phyloP scores from a whole-genome alignment of 2,329 filamentous ascomycete genomes.

The Nemania sp. region DNA sequence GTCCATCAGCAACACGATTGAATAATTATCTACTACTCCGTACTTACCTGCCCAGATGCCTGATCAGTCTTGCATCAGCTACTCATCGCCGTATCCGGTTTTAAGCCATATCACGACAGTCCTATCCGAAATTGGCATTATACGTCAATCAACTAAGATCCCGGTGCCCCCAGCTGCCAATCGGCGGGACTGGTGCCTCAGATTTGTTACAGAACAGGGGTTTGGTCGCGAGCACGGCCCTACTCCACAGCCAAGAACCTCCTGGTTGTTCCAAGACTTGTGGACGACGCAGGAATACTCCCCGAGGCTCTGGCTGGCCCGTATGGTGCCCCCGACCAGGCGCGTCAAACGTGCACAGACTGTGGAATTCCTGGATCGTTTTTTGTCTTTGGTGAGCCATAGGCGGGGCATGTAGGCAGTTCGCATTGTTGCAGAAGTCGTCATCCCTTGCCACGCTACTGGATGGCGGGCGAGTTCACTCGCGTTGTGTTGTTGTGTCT shows the following conservation, averaged over 20 bases:
- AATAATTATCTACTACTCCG: neutral
- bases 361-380: too few species aligned
- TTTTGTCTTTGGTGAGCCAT: neutral
- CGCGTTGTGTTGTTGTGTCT: constrained; percentile 11
- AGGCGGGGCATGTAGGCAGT: neutral
- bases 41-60: too few species aligned
- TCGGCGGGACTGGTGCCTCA: constrained; percentile 32
- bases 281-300: constrained; percentile 7
- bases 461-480: constrained; percentile 10
- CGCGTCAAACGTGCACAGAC: constrained; percentile 6
- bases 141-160: constrained; percentile 1
- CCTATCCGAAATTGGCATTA: constrained; percentile 3
- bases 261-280: constrained; percentile 18
- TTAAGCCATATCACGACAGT: too few species aligned
- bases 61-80: neutral
- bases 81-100: too few species aligned
- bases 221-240: constrained; percentile 17
- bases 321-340: constrained; percentile 4
- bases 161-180: neutral
- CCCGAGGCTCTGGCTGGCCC: constrained; percentile 15
- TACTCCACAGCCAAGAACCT: constrained; percentile 29
- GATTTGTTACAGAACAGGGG: constrained; percentile 38
- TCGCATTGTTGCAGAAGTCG: constrained; percentile 17
- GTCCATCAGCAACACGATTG: neutral
- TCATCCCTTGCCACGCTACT: constrained; percentile 19